These are phyloP conservation scores for Claviceps citrina DNA, from an alignment of 2,329 filamentous ascomycete genomes.

Conservation along the genomic window DNA sequence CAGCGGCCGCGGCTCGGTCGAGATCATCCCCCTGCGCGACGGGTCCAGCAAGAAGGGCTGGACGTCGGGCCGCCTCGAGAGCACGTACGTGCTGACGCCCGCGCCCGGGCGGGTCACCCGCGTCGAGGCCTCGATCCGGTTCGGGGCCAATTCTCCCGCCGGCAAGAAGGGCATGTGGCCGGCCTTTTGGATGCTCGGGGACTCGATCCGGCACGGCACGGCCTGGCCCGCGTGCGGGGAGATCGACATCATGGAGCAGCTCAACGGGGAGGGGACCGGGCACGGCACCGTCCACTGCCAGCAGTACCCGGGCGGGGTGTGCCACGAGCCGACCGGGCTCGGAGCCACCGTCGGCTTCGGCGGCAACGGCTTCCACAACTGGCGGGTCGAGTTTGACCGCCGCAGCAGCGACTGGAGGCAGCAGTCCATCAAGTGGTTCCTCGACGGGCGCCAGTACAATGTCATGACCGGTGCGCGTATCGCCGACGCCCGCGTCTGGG, in stretches of 20 bases:
- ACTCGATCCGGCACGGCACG: conserved; percentile 30
- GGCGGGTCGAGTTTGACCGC: conserved; percentile 35
- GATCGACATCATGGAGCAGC: conserved; percentile 41
- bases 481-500: conserved; percentile 32
- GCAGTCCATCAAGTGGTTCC: conserved; percentile 36
- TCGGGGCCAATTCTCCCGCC: conserved; percentile 26
- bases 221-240: conserved; percentile 39
- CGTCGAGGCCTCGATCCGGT: conserved; percentile 30
- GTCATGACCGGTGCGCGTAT: conserved; percentile 29
- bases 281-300: conserved; percentile 40
- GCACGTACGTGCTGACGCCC: conserved; percentile 31
- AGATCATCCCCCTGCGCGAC: conserved; percentile 32
- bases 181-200: conserved; percentile 42
- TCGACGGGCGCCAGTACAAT: conserved; percentile 30
- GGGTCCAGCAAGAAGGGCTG: conserved; percentile 23
- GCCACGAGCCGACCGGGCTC: conserved; percentile 34
- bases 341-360: conserved; percentile 20
- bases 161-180: conserved; percentile 42
- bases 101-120: conserved; percentile 28
- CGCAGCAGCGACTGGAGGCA: conserved; percentile 27
- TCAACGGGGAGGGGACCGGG: conserved; percentile 32
- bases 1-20: conserved; percentile 33
- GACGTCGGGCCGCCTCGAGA: conserved; percentile 41
- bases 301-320: conserved; percentile 27
- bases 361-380: conserved; percentile 31